Conservation (phyloP, 192 early-diverging fungal species). For the Rhizoclosmatium sp. region DNA sequence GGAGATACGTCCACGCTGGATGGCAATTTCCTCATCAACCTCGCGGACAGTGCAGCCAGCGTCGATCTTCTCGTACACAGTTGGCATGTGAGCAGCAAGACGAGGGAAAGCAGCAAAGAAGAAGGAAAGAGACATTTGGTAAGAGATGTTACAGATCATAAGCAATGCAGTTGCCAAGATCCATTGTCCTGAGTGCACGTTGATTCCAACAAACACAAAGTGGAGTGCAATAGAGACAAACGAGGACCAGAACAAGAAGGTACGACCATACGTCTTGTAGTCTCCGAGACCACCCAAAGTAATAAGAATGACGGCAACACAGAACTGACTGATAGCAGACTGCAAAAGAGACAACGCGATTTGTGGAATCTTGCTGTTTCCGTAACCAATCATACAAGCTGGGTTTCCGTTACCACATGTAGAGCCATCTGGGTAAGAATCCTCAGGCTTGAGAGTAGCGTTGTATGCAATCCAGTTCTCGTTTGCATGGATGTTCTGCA, state of each 20-base stretch:
- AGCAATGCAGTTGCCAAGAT: not conserved
- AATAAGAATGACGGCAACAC: slow-evolving; percentile 6
- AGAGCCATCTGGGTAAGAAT: not conserved
- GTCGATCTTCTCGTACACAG: slow-evolving; percentile 15
- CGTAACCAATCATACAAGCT: not conserved
- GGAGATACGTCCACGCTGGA: slow-evolving; percentile 51
- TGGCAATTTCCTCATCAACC: slow-evolving; percentile 17
- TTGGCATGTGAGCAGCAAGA: slow-evolving; percentile 21
- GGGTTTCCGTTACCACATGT: not conserved
- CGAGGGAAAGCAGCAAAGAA: slow-evolving; percentile 19
- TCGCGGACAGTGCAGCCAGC: not conserved
- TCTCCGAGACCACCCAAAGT: slow-evolving; percentile 7
- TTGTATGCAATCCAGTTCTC: slow-evolving; percentile 4
- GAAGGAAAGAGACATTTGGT: not conserved
- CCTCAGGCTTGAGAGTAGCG: not conserved
- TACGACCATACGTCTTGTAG: not conserved
- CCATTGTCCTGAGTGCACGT: not conserved
- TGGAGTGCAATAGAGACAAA: not conserved
- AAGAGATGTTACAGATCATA: not conserved
- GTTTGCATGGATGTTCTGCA: not conserved
- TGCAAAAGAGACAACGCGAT: not conserved
- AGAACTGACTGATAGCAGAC: not conserved
- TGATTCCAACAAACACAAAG: not conserved
- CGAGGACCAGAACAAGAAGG: slow-evolving; percentile 8
- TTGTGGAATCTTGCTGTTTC: not conserved